Evolutionary conservation across 179 eudicot species (phyloP).

Genomic region (Vitellaria paradoxa): DNA sequence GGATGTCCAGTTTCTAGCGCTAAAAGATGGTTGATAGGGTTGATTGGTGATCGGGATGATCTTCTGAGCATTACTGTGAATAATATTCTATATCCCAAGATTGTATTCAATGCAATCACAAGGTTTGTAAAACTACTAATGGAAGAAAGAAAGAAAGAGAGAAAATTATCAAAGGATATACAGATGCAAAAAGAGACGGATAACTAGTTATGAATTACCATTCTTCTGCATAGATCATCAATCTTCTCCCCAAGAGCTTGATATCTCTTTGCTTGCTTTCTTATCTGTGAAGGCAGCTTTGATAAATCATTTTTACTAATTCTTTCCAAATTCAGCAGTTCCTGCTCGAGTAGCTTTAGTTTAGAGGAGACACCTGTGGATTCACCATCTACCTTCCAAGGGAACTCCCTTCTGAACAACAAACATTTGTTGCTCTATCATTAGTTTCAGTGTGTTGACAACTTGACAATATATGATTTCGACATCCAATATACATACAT

Average conservation of each 20-base stretch:
- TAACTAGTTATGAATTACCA: conserved; percentile 50
- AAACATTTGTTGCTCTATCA: conserved; percentile 1
- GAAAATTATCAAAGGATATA: background rate
- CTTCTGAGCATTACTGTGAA: no score
- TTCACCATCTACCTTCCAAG: conserved; percentile 93
- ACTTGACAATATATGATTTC: no score
- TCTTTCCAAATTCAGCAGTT: conserved; percentile 70
- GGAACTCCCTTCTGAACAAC: conserved; percentile 82
- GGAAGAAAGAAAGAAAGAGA: no score
- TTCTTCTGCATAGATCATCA: conserved; percentile 85
- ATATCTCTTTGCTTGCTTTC: conserved; percentile 91
- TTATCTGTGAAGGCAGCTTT: conserved; percentile 53
- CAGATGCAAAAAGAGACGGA: conserved; percentile 1
- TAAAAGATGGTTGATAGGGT: no score
- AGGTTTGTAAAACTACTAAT: no score
- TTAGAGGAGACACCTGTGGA: conserved; percentile 77
- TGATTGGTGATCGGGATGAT: no score
- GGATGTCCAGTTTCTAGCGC: no score
- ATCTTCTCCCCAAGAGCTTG: conserved; percentile 86
- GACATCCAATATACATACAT: background rate
- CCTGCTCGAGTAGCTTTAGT: conserved; percentile 85
- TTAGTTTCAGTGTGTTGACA: background rate
- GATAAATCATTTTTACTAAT: conserved; percentile 51
- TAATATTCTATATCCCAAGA: no score
- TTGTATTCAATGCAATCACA: no score